Base-by-base conservation (phyloP, 148 eudicot species). In the Cornus suecica region DNA sequence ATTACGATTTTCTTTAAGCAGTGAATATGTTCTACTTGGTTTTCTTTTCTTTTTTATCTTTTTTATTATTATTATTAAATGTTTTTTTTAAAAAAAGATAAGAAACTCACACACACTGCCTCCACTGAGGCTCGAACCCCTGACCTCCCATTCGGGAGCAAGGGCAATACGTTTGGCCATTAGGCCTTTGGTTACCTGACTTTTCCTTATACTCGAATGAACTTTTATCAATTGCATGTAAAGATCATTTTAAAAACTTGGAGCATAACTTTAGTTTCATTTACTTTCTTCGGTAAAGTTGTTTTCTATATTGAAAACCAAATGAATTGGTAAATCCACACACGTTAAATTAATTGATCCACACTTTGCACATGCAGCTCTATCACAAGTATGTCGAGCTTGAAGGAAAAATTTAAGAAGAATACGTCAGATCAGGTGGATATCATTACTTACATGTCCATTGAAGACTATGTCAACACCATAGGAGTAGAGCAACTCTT, bases 391-490 rank as follows among this genome's bases (percentile, higher is more conserved):
- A 1, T 51, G 37, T 58, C 34, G 66, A 26, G 5, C 60, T 28
- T 28, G 37, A 22, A 5, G 26, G 32, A 61, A 32, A 32, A 78
- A 64, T 23, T 13, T 18, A 62, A 16, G 52, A 24, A 15, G 54
- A 41, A 67, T 34, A 58, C n/a, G 26, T 20, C 22, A 81, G 28
- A 68, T 10, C 18, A 6, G 31, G 31, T 32, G 34, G 41, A 63
- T 16, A 48, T 54, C 32, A 11, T 72, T 54, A 77, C 99, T 88
- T 90, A 93, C 99, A 83, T 95, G 99, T 68, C 99, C 99, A 79
- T 82, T 93, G 78, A 95, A 93, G 70, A 95, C 94, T 29, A 93
- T 72, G 76, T 95, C 99, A 58, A 93, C 98, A 41, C 94, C 90
- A 79, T 87, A 81, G 27, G 85, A 76, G 77, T 95, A 95, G 20